Evolutionary conservation across 371 early-diverging fungal species (phyloP).

Genomic region (Mortierella sp.): DNA sequence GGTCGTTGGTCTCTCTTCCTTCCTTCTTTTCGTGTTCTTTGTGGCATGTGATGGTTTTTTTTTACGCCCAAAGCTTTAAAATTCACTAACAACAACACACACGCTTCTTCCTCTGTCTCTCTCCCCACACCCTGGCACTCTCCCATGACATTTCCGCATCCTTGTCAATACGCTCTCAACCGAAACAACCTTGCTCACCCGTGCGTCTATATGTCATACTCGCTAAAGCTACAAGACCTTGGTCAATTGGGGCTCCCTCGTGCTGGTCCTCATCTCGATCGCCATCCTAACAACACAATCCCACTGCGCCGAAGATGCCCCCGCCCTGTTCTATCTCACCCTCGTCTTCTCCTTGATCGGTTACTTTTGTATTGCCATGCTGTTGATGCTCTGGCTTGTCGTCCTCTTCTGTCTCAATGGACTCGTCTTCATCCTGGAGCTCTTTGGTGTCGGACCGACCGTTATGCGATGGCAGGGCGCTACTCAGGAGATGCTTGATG

Average conservation of each 20-base stretch:
- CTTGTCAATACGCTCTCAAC: background rate
- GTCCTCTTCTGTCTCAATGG: slow-evolving; percentile 55
- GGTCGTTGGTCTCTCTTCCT: background rate
- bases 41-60: slow-evolving; percentile 8
- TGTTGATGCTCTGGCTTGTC: slow-evolving; percentile 44
- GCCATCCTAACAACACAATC: slow-evolving; percentile 44
- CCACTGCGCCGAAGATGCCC: slow-evolving; percentile 29
- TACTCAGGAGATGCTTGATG: slow-evolving; percentile 41
- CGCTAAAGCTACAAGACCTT: slow-evolving; percentile 44
- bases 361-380: slow-evolving; percentile 28
- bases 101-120: background rate
- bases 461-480: slow-evolving; percentile 58
- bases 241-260: slow-evolving; percentile 55
- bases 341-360: slow-evolving; percentile 44
- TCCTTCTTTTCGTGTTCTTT: background rate
- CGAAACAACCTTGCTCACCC: background rate
- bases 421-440: slow-evolving; percentile 34
- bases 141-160: background rate
- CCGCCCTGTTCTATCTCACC: slow-evolving; percentile 44
- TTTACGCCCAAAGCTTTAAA: slow-evolving; percentile 12
- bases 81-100: background rate
- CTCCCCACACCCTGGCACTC: background rate
- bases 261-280: slow-evolving; percentile 44
- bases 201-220: background rate
- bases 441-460: slow-evolving; percentile 50